Base-by-base conservation (phyloP, 75 land plant genomes). In the Ceratopteris richardii region DNA sequence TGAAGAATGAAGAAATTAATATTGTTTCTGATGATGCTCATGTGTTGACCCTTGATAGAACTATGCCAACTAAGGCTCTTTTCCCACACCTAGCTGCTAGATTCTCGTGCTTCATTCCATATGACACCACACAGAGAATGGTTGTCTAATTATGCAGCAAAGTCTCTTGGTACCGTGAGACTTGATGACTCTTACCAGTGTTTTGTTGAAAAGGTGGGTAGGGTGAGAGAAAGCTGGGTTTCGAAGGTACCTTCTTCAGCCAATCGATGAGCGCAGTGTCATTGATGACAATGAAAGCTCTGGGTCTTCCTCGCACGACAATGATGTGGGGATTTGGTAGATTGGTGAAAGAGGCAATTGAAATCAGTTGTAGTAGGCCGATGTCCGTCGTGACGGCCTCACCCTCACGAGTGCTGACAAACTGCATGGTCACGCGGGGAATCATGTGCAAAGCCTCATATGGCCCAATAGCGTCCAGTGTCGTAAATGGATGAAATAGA, bases 381-480 rank as follows among this genome's bases (percentile, higher is more conserved):
- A 37, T 23, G 30, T 19, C 59, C 41, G 63, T 64, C 5, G 69
- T 22, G 39, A 56, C 55, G 4, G 61, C 63, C 28, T 26, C 54
- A 10, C 76, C 76, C 22, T 29, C 30, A 26, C 37, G 62, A 13
- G 66, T 59, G 54, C 65, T 31, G 29, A 73, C 65, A 31, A 73
- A 73, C 51, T 52, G 63, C 44, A 73, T 65, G 13, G 51, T 33
- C 33, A 66, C 64, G 31, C 47, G 29, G 1, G 76, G 76, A 1
- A 73, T 14, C 3, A 18, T 0, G 25, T 66, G 50, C 26, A 73
- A 48, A 6, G 58, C 16, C 69, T 72, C 75, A 36, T 72, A 72
- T 14, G 75, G 75, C 43, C 75, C 75, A 7, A 72, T 58, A 14
- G 47, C 44, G 31, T 72, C 75, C 57, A 72, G 63, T 25, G 70